A percentile compares a stretch with the other conserved stretches of the same genome.
Conservation (phyloP, 2,329 filamentous ascomycete species). For the Aureobasidium sp. region DNA sequence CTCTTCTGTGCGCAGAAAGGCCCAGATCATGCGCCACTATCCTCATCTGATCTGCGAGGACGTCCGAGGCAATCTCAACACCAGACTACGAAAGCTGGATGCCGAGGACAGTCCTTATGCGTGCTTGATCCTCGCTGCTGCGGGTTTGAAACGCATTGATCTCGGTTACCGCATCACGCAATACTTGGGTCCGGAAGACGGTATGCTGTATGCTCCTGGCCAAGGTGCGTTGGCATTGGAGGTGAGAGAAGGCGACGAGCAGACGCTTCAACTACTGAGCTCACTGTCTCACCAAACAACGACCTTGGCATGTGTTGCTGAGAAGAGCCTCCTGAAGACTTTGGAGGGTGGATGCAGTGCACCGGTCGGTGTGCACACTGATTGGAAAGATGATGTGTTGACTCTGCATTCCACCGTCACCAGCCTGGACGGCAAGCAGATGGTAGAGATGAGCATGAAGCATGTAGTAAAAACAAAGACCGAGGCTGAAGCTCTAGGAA, state of each 20-base stretch:
- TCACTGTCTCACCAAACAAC: slow-evolving; percentile 57
- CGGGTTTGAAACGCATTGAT: slow-evolving; percentile 69
- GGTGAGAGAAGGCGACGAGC: slow-evolving; percentile 62
- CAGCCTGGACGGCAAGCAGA: slow-evolving; percentile 67
- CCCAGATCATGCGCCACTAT: slow-evolving; percentile 69
- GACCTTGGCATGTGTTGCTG: slow-evolving; percentile 63
- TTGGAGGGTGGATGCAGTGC: slow-evolving; percentile 91
- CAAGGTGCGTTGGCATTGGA: slow-evolving; percentile 84
- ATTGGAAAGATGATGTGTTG: slow-evolving; percentile 51
- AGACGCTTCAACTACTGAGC: slow-evolving; percentile 52
- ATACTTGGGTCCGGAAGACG: slow-evolving; percentile 62
- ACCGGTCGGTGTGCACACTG: slow-evolving; percentile 70
- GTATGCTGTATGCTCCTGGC: slow-evolving; percentile 80
- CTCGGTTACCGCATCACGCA: slow-evolving; percentile 65
- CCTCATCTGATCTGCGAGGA: slow-evolving; percentile 70
- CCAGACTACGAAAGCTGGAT: slow-evolving; percentile 74
- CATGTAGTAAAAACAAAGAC: slow-evolving; percentile 50
- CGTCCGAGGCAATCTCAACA: slow-evolving; percentile 81
- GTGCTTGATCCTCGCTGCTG: slow-evolving; percentile 77
- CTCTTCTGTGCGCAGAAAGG: slow-evolving; percentile 76
- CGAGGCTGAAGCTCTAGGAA: slow-evolving; percentile 67
- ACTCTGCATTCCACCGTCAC: slow-evolving; percentile 69
- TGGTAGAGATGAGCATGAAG: slow-evolving; percentile 56
- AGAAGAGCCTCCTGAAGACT: slow-evolving; percentile 74
- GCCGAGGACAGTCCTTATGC: slow-evolving; percentile 64